Percentiles rank a stretch among this genome's conserved stretches.
Conservation (phyloP, 768 basidiomycete species). For the Rubroboletus satanas region DNA sequence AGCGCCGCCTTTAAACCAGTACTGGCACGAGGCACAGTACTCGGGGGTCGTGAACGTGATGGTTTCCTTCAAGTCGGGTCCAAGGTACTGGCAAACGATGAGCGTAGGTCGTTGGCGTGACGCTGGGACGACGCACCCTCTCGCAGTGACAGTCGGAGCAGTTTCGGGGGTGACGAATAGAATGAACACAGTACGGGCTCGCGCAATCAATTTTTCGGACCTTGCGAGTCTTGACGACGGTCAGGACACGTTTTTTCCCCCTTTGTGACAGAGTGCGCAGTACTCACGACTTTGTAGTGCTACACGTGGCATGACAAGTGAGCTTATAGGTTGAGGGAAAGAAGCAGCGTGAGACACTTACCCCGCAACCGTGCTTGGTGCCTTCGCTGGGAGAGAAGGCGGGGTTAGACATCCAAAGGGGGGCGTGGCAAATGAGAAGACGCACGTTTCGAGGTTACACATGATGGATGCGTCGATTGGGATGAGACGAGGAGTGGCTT, state of each 20-base stretch:
- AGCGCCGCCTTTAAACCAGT: conserved; percentile 52
- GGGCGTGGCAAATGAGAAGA: conserved; percentile 21
- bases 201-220: conserved; percentile 34
- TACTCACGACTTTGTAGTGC: conserved; percentile 70
- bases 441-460: conserved; percentile 56
- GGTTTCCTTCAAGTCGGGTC: conserved; percentile 65
- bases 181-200: conserved; percentile 38
- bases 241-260: not conserved
- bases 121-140: conserved; percentile 30
- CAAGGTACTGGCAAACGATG: conserved; percentile 45
- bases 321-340: not conserved
- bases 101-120: conserved; percentile 1
- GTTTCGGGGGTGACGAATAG: conserved; percentile 36
- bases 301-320: conserved; percentile 21
- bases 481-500: conserved; percentile 7
- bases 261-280: conserved; percentile 25
- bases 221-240: conserved; percentile 30
- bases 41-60: conserved; percentile 48
- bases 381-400: conserved; percentile 53
- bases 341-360: conserved; percentile 29
- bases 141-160: conserved; percentile 45
- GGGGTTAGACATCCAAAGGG: conserved; percentile 26
- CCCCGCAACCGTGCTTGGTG: conserved; percentile 69
- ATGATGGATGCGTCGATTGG: conserved; percentile 30
- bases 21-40: conserved; percentile 55